Conservation (phyloP, 306 rosid genomes). For the Castanea mollissima region DNA sequence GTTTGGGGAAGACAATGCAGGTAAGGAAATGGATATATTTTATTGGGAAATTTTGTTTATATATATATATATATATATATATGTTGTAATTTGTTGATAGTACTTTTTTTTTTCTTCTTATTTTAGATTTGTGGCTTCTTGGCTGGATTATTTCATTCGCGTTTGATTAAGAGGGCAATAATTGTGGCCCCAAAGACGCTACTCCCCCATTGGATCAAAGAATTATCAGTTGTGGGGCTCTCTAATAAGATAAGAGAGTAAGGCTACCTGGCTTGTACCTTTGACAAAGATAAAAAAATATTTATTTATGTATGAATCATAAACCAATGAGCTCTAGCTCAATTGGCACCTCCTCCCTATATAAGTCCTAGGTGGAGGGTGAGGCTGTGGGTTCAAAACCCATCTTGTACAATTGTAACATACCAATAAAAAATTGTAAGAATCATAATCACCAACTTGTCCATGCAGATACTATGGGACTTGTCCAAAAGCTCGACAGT, state of each 20-base stretch:
- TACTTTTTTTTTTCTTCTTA: slow-evolving; percentile 20
- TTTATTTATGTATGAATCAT: neutral
- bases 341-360: too few species aligned
- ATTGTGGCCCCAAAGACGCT: slow-evolving; percentile 87
- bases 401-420: too few species aligned
- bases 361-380: too few species aligned
- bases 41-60: slow-evolving; percentile 1
- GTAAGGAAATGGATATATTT: slow-evolving; percentile 37
- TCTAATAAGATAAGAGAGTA: slow-evolving; percentile 76
- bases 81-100: neutral
- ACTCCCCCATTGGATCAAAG: slow-evolving; percentile 88
- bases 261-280: slow-evolving; percentile 33
- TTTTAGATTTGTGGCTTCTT: slow-evolving; percentile 84
- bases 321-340: neutral
- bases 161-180: slow-evolving; percentile 67
- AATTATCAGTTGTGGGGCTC: slow-evolving; percentile 81
- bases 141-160: slow-evolving; percentile 77
- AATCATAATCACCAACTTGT: slow-evolving; percentile 9
- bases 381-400: too few species aligned
- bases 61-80: too few species aligned
- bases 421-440: neutral
- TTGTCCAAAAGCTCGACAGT: slow-evolving; percentile 54
- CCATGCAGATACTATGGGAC: slow-evolving; percentile 70
- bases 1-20: slow-evolving; percentile 97
- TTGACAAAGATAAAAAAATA: neutral